Evolutionary conservation across 1,284 basidiomycete species (phyloP), one percentile per base, ranked within the genome.

Genomic region (Melampsora larici-populina): DNA sequence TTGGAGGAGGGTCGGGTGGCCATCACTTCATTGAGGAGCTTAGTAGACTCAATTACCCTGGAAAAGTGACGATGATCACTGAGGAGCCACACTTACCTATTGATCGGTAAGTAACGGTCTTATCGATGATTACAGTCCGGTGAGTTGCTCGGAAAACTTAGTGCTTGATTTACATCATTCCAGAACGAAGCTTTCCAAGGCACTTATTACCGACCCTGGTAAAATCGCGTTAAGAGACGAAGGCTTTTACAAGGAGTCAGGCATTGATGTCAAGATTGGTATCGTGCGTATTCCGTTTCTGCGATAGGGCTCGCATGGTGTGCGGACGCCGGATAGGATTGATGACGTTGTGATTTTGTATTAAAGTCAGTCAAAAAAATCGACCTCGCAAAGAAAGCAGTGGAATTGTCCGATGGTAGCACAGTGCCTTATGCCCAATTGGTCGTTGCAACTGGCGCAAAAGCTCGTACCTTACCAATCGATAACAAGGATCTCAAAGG

Each of bases 141-240:
- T 63, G 33, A 17, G 33, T 55, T 46, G 31, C 40, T 58, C 3
- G 17, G 8, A 15, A 17, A 26, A 46, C 17, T 46, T 46, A 46
- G 11, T 13, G 13, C 46, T 18, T 17, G 18, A n/a, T 48, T 31
- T 51, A 18, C 21, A 8, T 21, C 26, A 18, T 5, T 26, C 24
- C 48, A 75, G 92, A 78, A 93, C 94, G 64, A 95, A 92, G 86
- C 87, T 97, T 79, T 94, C 92, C 85, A 97, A 97, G 85, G 89
- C 89, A 6, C 88, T 96, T 60, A 88, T 91, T 55, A 90, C 90
- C 26, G 91, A 94, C 81, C 85, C 90, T 1, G 85, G 88, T 48
- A 92, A 94, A 84, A 82, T 93, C 87, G 88, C 89, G 89, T 70
- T 89, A 87, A 36, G 87, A 88, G 72, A 67, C 17, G 88, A 90